These are phyloP conservation scores for Lolium multiflorum DNA, from an alignment of 176 grass and related monocot species.

Conservation along the genomic window DNA sequence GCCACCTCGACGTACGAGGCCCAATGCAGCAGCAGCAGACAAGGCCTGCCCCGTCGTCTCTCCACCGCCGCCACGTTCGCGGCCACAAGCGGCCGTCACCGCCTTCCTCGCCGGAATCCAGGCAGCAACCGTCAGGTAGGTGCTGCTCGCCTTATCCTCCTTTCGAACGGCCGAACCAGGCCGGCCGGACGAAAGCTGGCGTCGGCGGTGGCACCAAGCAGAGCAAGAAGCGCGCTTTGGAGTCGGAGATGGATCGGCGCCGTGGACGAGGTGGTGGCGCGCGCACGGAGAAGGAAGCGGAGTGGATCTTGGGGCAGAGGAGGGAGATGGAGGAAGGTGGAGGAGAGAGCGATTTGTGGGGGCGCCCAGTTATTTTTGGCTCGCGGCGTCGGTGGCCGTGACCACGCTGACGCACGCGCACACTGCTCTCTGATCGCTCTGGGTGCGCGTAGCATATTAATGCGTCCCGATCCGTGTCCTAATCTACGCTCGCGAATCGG, in stretches of 20 bases:
- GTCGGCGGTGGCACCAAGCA: neutral
- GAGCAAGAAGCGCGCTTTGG: neutral
- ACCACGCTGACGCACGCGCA: neutral
- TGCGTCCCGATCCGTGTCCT: neutral
- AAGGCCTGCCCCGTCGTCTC: neutral
- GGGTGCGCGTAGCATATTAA: constrained; percentile 40
- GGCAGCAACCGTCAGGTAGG: neutral
- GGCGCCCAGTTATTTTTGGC: constrained; percentile 62
- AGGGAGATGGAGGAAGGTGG: neutral
- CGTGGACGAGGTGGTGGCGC: neutral
- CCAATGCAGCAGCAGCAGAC: constrained; percentile 40
- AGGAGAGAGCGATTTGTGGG: constrained; percentile 42
- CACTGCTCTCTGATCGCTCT: neutral
- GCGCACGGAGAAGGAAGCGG: neutral
- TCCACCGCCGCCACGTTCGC: neutral
- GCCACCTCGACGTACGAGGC: neutral
- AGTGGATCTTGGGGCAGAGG: constrained; percentile 55
- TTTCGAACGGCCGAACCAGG: neutral
- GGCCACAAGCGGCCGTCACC: neutral
- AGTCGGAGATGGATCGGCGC: constrained; percentile 12
- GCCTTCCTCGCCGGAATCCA: too few relatives aligned
- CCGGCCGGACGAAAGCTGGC: neutral
- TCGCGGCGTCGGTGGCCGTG: constrained; percentile 48
- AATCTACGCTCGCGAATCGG: neutral
- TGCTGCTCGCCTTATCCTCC: neutral